phyloP scores from a whole-genome alignment of 129 eudicot species.

The Flaveria bidentis region DNA sequence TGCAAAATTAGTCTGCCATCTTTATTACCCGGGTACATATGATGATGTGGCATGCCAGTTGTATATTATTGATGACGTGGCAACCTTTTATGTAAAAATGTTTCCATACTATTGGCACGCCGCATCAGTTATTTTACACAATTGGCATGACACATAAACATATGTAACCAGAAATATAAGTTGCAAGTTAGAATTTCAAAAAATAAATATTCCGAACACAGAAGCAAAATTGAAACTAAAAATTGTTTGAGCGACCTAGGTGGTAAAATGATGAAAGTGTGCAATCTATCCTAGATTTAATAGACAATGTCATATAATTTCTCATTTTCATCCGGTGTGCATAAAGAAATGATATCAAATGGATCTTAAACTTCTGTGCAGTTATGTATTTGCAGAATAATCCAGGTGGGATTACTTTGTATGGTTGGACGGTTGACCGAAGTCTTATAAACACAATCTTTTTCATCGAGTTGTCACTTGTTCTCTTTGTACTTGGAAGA shows the following conservation, averaged over 20 bases:
- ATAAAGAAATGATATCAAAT: neutral
- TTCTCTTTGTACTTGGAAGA: constrained; percentile 73
- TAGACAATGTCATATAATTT: neutral
- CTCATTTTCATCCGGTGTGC: neutral
- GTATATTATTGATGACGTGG: no score
- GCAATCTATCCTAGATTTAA: neutral
- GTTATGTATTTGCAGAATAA: constrained; percentile 84
- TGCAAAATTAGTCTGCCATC: no score
- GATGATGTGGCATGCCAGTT: neutral
- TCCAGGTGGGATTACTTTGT: constrained; percentile 87
- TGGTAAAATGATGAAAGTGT: neutral
- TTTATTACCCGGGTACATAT: neutral
- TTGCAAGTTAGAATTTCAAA: no score
- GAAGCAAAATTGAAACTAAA: neutral
- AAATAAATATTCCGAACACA: no score
- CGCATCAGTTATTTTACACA: neutral
- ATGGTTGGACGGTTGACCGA: constrained; percentile 84
- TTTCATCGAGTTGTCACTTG: constrained; percentile 67
- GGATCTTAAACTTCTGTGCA: constrained; percentile 33
- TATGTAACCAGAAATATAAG: neutral
- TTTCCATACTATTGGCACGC: no score
- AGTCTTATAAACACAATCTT: constrained; percentile 72
- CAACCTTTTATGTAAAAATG: no score
- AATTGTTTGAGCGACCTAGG: neutral
- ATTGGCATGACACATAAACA: neutral